Percentiles rank a stretch among this genome's conserved stretches.
Evolutionary conservation across 768 basidiomycete genomes (phyloP).

Genomic region (Tubosaeta brunneosetosa): DNA sequence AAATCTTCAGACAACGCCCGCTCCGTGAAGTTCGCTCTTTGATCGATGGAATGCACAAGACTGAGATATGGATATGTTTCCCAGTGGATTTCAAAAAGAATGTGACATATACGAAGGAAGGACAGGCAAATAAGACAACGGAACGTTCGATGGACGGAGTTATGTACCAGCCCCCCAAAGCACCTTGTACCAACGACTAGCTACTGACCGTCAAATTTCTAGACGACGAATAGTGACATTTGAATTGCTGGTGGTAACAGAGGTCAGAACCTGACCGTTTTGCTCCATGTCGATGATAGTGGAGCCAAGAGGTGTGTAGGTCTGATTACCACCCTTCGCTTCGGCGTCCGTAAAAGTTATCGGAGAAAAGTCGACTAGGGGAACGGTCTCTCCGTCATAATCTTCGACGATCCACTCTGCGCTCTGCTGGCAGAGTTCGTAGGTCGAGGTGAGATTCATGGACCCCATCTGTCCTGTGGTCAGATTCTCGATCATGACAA

Average conservation of each 20-base stretch:
- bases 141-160: too few species aligned
- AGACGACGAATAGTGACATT: background rate
- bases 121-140: too few species aligned
- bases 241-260: background rate
- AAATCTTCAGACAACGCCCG: too few species aligned
- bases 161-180: too few species aligned
- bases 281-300: background rate
- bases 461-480: background rate
- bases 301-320: background rate
- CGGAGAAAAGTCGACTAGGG: background rate
- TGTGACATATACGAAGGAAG: too few species aligned
- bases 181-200: too few species aligned
- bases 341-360: background rate
- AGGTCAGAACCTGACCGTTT: background rate
- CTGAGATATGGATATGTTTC: too few species aligned
- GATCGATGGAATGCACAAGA: too few species aligned
- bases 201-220: too few species aligned
- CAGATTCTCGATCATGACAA: background rate
- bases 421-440: conserved; percentile 1
- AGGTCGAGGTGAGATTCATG: background rate
- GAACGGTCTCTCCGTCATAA: background rate
- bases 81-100: too few species aligned
- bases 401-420: conserved; percentile 4
- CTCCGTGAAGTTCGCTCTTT: too few species aligned
- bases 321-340: background rate